phyloP scores from a whole-genome alignment of 2,329 filamentous ascomycete species.

The Nannizziopsis arthrosporioides region DNA sequence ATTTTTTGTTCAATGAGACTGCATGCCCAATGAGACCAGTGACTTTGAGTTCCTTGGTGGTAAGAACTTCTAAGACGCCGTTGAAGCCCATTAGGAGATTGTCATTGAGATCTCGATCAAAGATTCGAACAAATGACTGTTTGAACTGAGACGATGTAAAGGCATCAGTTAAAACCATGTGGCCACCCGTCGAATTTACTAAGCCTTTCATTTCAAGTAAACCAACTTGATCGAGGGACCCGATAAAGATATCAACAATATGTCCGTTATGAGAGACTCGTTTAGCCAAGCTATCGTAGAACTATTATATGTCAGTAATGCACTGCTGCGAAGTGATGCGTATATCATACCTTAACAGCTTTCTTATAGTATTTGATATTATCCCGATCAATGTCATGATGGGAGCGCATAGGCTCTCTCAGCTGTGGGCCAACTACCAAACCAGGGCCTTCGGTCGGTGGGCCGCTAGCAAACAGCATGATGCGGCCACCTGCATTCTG shows the following conservation, averaged over 20 bases:
- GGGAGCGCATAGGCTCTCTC: constrained; percentile 90
- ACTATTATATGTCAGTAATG: constrained; percentile 43
- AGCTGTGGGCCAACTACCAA: constrained; percentile 94
- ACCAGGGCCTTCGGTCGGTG: constrained; percentile 89
- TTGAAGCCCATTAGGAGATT: constrained; percentile 98
- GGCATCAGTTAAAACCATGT: constrained; percentile 97
- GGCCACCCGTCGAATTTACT: constrained; percentile 87
- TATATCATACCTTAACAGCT: constrained; percentile 63
- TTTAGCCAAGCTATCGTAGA: constrained; percentile 90
- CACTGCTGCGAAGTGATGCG: not conserved
- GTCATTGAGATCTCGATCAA: constrained; percentile 91
- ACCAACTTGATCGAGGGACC: constrained; percentile 93
- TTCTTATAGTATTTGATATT: constrained; percentile 99
- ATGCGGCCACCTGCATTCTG: constrained; percentile 89
- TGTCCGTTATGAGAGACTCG: constrained; percentile 92
- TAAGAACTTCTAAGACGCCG: constrained; percentile 85
- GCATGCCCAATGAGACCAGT: constrained; percentile 95
- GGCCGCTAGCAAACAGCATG: constrained; percentile 93
- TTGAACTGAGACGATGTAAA: constrained; percentile 99
- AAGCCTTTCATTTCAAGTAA: constrained; percentile 96
- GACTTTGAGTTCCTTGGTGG: constrained; percentile 95
- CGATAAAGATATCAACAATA: constrained; percentile 94
- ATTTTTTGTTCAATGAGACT: constrained; percentile 96
- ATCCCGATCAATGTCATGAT: constrained; percentile 96
- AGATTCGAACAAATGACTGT: constrained; percentile 92